Evolutionary conservation across 83 land plant species (phyloP).

Genomic region (Isoetes engelmannii): DNA sequence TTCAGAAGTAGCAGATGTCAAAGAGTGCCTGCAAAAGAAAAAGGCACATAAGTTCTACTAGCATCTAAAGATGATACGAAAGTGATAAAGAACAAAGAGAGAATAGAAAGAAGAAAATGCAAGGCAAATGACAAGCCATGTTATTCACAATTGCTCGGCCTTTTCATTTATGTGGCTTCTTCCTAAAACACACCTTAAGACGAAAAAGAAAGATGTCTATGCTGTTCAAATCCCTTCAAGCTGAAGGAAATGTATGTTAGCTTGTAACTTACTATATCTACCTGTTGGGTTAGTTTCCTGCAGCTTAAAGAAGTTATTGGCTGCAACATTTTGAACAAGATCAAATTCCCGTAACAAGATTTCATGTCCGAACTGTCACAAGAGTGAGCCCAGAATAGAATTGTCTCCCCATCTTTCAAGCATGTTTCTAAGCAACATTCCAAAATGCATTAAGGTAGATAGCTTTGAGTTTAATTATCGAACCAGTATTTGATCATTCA

Average conservation of each 20-base stretch:
- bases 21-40: slow-evolving; percentile 12
- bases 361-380: not conserved
- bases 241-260: no score
- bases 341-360: not conserved
- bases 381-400: no score
- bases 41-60: not conserved
- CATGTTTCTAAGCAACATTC: not conserved
- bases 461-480: not conserved
- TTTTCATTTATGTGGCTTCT: not conserved
- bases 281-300: no score
- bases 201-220: not conserved
- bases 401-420: not conserved
- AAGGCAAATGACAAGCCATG: not conserved
- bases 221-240: not conserved
- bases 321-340: no score
- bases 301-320: no score
- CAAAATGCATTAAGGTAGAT: not conserved
- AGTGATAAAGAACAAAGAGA: not conserved
- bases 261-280: no score
- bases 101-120: not conserved
- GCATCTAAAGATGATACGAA: no score
- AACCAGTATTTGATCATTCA: not conserved
- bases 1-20: slow-evolving; percentile 13
- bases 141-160: no score
- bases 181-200: not conserved